Base-by-base conservation (phyloP, 2,329 filamentous ascomycete species). In the Arachnomyces sp. region DNA sequence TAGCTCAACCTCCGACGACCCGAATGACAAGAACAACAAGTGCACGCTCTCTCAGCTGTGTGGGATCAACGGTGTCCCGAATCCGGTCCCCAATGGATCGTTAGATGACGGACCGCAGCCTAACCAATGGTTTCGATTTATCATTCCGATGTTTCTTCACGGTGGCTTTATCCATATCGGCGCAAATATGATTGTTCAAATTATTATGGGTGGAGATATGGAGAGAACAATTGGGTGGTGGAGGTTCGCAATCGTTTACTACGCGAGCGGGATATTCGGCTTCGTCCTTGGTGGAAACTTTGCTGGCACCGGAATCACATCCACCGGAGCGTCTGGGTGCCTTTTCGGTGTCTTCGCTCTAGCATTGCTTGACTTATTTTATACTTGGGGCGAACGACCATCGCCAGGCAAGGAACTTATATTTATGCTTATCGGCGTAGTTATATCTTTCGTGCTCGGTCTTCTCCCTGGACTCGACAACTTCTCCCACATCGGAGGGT, bases 51-150 rank as follows among this genome's bases (percentile, higher is more conserved):
- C 79, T 7, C 69, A 90, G 12, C 74, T 94, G 12, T 98, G 92
- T 61, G 89, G 89, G 18, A 92, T 95, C 54, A 73, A 73, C 42
- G 83, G 83, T 44, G 80, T 88, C 4, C 81, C 80, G 0, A 77
- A 88, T 48, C 84, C 85, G 7, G 56, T 69, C 2, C 52, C 60
- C 13, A 59, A 59, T 17, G 67, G 69, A 31, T 61, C 66, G 32
- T 56, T 75, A 38, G 73, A 78, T 51, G 72, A 81, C 44, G 59
- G 61, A 7, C 69, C 82, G 2, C 73, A 78, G 45, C 92, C 92
- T 1, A 81, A 96, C 58, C 92, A 98, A 62, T 98, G 92, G 92
- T 98, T 78, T 66, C 84, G 92, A 45, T 96, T 98, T 68, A 95
- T 98, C 56, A 69, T 83, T 2, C 90, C 92, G 30, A 95, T 98